Evolutionary conservation across 495 filamentous ascomycete genomes (phyloP).

Genomic region (Entonaema liquescens): DNA sequence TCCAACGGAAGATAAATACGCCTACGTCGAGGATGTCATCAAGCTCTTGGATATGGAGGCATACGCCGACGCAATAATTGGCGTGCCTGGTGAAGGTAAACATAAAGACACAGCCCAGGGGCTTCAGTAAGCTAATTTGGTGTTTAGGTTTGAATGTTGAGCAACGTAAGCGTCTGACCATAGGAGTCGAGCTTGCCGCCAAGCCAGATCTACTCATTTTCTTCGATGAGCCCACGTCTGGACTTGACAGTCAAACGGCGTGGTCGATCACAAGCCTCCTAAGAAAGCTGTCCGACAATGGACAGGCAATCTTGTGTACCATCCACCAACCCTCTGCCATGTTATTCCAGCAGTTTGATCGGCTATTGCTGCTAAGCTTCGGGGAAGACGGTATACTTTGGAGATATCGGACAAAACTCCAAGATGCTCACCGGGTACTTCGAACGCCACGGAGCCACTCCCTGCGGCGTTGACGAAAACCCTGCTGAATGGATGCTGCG

Average conservation of each 20-base stretch:
- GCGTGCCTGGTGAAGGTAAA: conserved; percentile 66
- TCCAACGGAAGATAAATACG: conserved; percentile 68
- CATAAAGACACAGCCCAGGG: not conserved
- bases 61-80: conserved; percentile 77
- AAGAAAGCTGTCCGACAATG: conserved; percentile 79
- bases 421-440: conserved; percentile 56
- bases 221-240: conserved; percentile 87
- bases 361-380: conserved; percentile 59
- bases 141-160: conserved; percentile 77
- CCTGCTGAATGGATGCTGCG: conserved; percentile 86
- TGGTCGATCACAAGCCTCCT: conserved; percentile 83
- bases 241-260: conserved; percentile 83
- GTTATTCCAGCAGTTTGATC: conserved; percentile 63
- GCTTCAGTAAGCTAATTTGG: not conserved
- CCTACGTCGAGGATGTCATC: conserved; percentile 79
- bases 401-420: conserved; percentile 51
- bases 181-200: conserved; percentile 89
- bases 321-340: conserved; percentile 93
- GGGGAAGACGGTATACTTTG: conserved; percentile 66
- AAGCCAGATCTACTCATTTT: conserved; percentile 88
- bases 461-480: conserved; percentile 60
- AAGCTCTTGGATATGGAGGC: conserved; percentile 75
- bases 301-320: conserved; percentile 87
- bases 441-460: conserved; percentile 56
- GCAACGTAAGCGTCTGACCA: conserved; percentile 77